phyloP scores from a whole-genome alignment of 495 filamentous ascomycete genomes.

The Gamarada debralockiae region DNA sequence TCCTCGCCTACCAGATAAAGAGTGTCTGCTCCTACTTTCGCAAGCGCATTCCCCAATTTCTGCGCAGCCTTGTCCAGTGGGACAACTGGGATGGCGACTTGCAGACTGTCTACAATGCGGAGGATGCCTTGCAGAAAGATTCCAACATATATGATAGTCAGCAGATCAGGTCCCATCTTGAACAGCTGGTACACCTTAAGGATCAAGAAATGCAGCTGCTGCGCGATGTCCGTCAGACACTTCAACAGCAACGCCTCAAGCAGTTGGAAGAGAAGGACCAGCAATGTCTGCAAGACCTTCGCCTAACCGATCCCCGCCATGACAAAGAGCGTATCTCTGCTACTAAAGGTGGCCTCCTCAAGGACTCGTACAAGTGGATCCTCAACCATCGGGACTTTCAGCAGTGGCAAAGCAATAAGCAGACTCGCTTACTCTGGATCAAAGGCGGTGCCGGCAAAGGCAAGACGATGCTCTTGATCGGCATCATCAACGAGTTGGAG shows the following conservation, averaged over 20 bases:
- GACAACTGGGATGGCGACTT: constrained; percentile 27
- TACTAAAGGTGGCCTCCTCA: constrained; percentile 26
- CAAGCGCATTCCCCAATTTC: constrained; percentile 21
- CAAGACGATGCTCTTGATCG: constrained; percentile 34
- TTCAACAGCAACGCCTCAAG: too few relatives aligned
- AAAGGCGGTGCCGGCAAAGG: constrained; percentile 15
- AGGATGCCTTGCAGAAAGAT: constrained; percentile 20
- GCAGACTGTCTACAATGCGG: constrained; percentile 21
- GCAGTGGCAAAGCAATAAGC: constrained; percentile 24
- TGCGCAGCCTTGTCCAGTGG: constrained; percentile 18
- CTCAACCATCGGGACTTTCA: constrained; percentile 29
- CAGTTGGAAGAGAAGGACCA: too few relatives aligned
- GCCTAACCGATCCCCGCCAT: constrained; percentile 18
- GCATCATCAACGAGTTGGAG: not conserved
- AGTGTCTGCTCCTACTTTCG: constrained; percentile 32
- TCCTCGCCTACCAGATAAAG: constrained; percentile 19
- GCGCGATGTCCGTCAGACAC: too few relatives aligned
- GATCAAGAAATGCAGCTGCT: too few relatives aligned
- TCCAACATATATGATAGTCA: too few relatives aligned
- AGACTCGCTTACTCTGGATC: constrained; percentile 30
- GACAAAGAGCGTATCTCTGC: constrained; percentile 21
- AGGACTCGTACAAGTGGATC: constrained; percentile 35
- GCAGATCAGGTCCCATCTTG: too few relatives aligned
- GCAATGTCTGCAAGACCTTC: constrained; percentile 11
- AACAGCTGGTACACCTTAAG: too few relatives aligned